These are phyloP conservation scores for Poa annua DNA, from an alignment of 176 grass and related monocot genomes.

Conservation along the genomic window DNA sequence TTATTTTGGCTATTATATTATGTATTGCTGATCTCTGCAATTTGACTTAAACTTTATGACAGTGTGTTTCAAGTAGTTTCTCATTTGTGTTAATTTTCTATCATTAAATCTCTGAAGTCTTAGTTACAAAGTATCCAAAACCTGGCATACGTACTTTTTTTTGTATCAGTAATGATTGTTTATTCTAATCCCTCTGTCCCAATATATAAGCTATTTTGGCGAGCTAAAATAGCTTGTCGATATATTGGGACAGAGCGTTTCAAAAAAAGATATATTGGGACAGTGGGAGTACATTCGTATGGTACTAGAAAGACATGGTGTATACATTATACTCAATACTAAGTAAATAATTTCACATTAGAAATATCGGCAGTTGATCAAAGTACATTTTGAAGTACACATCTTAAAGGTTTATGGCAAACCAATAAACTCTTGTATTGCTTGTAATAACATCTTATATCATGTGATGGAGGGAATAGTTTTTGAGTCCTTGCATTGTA, in stretches of 20 bases:
- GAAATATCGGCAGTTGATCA: neutral
- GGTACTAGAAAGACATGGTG: constrained; percentile 5
- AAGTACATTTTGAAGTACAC: neutral
- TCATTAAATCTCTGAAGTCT: neutral
- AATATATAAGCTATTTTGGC: too few relatives aligned
- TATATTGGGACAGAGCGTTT: too few relatives aligned
- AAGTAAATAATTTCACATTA: neutral
- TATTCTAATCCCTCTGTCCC: neutral
- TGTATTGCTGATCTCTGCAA: neutral
- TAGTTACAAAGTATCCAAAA: neutral
- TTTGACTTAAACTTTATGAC: neutral
- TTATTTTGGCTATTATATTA: neutral
- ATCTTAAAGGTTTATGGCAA: neutral
- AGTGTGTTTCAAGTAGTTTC: neutral
- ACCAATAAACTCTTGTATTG: too few relatives aligned
- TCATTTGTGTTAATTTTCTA: neutral
- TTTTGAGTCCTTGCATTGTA: neutral
- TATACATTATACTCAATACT: constrained; percentile 5
- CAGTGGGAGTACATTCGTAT: neutral
- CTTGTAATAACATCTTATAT: too few relatives aligned
- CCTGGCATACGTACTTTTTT: neutral
- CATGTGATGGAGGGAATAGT: too few relatives aligned
- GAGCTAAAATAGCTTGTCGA: too few relatives aligned
- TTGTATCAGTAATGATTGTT: neutral
- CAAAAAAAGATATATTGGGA: too few relatives aligned